Evolutionary conservation across 768 basidiomycete genomes (phyloP).

Genomic region (Rossbeevera mucosa): DNA sequence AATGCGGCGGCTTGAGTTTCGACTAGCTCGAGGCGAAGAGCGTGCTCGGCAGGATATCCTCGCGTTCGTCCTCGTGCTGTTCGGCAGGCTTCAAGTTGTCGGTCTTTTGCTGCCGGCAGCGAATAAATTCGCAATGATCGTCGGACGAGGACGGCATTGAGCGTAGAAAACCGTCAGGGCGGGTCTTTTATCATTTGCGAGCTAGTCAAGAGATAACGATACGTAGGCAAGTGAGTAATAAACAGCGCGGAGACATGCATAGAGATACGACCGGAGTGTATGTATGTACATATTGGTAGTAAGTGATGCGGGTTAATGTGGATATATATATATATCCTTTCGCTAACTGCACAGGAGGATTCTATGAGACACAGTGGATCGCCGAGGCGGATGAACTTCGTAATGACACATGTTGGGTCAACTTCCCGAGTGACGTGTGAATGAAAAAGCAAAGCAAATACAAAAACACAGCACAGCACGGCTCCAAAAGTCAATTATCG

Average conservation of each 20-base stretch:
- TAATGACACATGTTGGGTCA: not conserved
- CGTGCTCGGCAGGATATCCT: constrained; percentile 29
- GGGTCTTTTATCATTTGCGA: not conserved
- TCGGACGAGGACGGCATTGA: not conserved
- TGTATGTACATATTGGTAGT: not conserved
- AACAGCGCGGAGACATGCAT: not conserved
- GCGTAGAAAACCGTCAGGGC: not conserved
- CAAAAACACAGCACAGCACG: not conserved
- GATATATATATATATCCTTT: not conserved
- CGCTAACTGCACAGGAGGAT: not conserved
- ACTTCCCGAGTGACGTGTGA: not conserved
- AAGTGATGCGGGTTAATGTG: not conserved
- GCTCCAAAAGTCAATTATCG: not conserved
- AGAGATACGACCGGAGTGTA: not conserved
- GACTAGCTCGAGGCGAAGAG: constrained; percentile 32
- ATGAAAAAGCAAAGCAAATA: not conserved
- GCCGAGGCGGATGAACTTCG: not conserved
- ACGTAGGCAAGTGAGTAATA: not conserved
- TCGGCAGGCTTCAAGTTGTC: constrained; percentile 1
- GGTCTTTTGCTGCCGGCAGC: not conserved
- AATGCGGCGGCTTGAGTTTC: constrained; percentile 15
- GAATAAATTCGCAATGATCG: not conserved
- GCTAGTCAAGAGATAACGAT: not conserved
- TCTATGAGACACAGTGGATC: not conserved
- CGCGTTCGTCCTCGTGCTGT: constrained; percentile 9